Evolutionary conservation across 306 rosid genomes (phyloP), one percentile per base, ranked within the genome.

Genomic region (Coriaria nepalensis): DNA sequence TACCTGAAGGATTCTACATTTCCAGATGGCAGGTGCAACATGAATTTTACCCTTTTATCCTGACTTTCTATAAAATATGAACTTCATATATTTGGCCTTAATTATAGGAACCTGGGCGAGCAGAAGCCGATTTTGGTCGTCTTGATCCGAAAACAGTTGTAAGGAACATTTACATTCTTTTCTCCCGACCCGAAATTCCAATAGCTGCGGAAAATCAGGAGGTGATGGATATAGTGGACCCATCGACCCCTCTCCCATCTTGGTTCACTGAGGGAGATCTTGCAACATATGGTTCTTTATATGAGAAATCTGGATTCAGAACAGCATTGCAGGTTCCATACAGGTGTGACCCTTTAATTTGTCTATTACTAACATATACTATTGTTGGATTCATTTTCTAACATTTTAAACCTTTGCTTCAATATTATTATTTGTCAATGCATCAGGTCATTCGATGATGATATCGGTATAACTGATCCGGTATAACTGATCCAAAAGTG

Each of bases 211-310:
- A 78, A 56, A 72, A 61, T 60, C 88, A 76, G 45, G 93, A 87
- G 86, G 72, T 87, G 66, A 73, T 87, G 94, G 96, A 87, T 61
- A 48, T 87, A 60, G 96, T 83, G 36, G 87, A 68, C 40, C 59
- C 82, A 7, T 73, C 77, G 39, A 68, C 76, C 5, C 83, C 93
- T 69, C 87, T 80, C 52, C 94, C 94, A 6, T 32, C 73, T 52
- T 87, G 94, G 96, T 68, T 87, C 61, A 50, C 79, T 0, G 93
- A 87, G 66, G 86, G 80, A 39, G 93, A 87, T 63, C 83, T 83
- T 20, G 58, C 72, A 8, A 41, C 61, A 36, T 87, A 87, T 35
- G 87, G 76, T 13, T 76, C 66, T 40, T 56, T 74, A 62, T 87
- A 75, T 67, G 73, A 78, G 72, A 83, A 80, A 72, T 83, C 93